A percentile compares a stretch with the other conserved stretches of the same genome.
phyloP scores from a whole-genome alignment of 129 eudicot genomes.

The Lactuca sativa region DNA sequence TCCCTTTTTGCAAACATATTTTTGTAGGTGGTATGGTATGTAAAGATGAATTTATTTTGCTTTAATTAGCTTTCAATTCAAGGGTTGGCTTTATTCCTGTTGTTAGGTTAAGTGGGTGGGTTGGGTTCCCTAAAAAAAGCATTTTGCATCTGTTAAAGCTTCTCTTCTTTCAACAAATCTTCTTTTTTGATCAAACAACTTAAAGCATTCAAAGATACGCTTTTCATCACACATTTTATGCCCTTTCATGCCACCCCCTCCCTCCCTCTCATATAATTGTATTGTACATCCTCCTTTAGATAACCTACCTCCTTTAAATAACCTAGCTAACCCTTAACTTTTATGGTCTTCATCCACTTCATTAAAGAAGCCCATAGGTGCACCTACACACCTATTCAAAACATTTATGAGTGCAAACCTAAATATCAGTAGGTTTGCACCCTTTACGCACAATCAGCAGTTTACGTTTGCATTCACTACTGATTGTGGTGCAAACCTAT shows the following conservation, averaged over 20 bases:
- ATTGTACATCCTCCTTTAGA: too few relatives aligned
- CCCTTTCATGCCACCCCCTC: not conserved
- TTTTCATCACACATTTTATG: constrained; percentile 28
- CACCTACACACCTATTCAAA: not conserved
- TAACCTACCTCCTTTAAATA: too few relatives aligned
- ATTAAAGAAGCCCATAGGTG: not conserved
- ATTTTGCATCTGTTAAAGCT: constrained; percentile 49
- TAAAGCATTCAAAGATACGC: constrained; percentile 30
- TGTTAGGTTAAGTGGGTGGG: constrained; percentile 39
- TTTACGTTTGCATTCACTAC: too few relatives aligned
- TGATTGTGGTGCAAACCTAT: too few relatives aligned
- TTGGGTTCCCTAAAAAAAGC: constrained; percentile 63
- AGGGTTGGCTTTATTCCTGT: constrained; percentile 50
- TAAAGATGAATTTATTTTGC: constrained; percentile 43
- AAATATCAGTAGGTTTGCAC: too few relatives aligned
- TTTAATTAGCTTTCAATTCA: constrained; percentile 29
- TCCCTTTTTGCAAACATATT: constrained; percentile 33
- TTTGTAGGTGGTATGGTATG: constrained; percentile 45
- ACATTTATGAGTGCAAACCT: too few relatives aligned
- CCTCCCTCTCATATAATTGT: too few relatives aligned
- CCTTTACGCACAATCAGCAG: too few relatives aligned
- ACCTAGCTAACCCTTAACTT: too few relatives aligned
- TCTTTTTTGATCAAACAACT: constrained; percentile 34
- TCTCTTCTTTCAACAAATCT: constrained; percentile 48
- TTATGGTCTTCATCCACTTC: too few relatives aligned